Percentiles rank a stretch among this genome's conserved stretches.
Conservation (phyloP, 495 filamentous ascomycete genomes). For the Saxophila tyrrhenica region DNA sequence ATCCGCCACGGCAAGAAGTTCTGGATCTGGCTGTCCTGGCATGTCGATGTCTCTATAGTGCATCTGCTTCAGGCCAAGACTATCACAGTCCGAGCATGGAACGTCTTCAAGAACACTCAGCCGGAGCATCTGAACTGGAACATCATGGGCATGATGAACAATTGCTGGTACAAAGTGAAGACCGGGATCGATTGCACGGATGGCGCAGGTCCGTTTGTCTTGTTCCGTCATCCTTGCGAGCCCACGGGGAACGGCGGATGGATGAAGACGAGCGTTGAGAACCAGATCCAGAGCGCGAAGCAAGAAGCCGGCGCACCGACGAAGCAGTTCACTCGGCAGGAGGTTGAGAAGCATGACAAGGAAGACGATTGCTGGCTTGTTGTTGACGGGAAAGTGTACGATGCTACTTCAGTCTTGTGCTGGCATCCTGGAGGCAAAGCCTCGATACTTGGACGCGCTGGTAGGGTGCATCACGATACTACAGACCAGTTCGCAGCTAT, state of each 20-base stretch:
- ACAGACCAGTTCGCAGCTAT: conserved; percentile 29
- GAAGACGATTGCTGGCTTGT: conserved; percentile 27
- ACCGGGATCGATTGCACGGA: conserved; percentile 18
- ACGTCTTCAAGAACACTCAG: conserved; percentile 23
- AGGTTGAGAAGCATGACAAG: conserved; percentile 20
- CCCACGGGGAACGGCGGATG: conserved; percentile 18
- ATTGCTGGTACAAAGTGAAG: conserved; percentile 27
- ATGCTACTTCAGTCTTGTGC: conserved; percentile 24
- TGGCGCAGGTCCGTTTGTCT: conserved; percentile 9
- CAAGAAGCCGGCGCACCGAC: conserved; percentile 20
- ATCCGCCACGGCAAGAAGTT: conserved; percentile 22
- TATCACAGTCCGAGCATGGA: conserved; percentile 16
- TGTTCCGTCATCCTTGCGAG: conserved; percentile 21
- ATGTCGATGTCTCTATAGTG: conserved; percentile 17
- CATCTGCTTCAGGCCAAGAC: conserved; percentile 14
- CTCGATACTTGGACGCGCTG: conserved; percentile 28
- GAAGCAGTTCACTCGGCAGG: conserved; percentile 27
- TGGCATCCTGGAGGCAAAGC: conserved; percentile 30
- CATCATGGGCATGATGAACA: conserved; percentile 34
- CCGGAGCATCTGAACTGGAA: conserved; percentile 15
- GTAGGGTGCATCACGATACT: conserved; percentile 25
- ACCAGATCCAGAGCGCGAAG: conserved; percentile 20
- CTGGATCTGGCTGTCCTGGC: conserved; percentile 21
- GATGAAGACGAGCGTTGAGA: conserved; percentile 20
- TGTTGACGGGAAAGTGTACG: conserved; percentile 27